Evolutionary conservation across 257 asterid genomes (phyloP).

Genomic region (Perilla frutescens): DNA sequence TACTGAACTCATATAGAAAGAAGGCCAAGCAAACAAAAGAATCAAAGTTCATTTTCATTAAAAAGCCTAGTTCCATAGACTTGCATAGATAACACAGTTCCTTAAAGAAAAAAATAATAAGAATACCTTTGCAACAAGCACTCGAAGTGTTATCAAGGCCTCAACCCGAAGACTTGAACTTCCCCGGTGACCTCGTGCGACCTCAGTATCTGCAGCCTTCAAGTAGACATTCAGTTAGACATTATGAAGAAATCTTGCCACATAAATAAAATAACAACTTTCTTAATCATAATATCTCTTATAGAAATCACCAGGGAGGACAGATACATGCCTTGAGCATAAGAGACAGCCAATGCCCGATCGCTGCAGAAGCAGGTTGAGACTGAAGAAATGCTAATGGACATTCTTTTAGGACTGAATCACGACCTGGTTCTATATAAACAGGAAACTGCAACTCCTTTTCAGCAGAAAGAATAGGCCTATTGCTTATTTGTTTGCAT

Average conservation of each 20-base stretch:
- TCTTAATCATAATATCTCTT: conserved; percentile 17
- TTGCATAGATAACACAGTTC: conserved; percentile 19
- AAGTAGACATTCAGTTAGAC: conserved; percentile 48
- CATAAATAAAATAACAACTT: conserved; percentile 20
- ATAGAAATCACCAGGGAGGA: conserved; percentile 27
- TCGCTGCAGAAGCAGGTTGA: conserved; percentile 85
- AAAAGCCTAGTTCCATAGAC: conserved; percentile 1
- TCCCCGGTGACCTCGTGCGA: conserved; percentile 84
- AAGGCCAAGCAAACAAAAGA: conserved; percentile 25
- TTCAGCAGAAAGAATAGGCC: conserved; percentile 51
- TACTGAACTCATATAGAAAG: conserved; percentile 10
- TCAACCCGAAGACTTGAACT: conserved; percentile 85
- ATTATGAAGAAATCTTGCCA: conserved; percentile 24
- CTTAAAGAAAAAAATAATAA: conserved; percentile 31
- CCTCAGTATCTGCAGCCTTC: conserved; percentile 96
- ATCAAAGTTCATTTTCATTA: conserved; percentile 15
- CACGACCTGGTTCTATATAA: conserved; percentile 38
- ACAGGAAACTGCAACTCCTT: conserved; percentile 45
- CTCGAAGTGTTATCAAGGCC: conserved; percentile 76
- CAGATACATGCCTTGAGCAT: conserved; percentile 75
- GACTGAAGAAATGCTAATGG: conserved; percentile 85
- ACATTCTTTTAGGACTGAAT: conserved; percentile 57
- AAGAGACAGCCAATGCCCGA: conserved; percentile 98
- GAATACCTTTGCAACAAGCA: conserved; percentile 86
- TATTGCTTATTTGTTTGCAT: conserved; percentile 64